Evolutionary conservation across 768 basidiomycete genomes (phyloP).

Genomic region (Podaxis pistillaris): DNA sequence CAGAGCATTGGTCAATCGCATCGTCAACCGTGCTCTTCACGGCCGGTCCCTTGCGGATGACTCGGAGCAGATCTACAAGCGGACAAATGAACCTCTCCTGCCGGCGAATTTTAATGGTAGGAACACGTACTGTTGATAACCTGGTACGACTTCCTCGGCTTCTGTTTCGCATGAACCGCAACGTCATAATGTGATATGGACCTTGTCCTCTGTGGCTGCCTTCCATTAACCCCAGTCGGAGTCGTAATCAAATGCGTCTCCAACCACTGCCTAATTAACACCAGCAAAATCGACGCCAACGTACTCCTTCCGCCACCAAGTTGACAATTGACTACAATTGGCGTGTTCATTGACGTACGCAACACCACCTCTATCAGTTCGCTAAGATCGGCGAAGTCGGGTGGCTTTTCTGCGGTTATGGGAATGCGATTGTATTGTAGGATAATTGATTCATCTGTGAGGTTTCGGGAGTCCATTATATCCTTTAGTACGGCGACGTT

Average conservation of each 20-base stretch:
- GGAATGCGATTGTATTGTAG: slow-evolving; percentile 85
- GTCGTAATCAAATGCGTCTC: slow-evolving; percentile 39
- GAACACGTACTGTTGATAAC: slow-evolving; percentile 13
- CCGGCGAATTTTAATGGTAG: neutral
- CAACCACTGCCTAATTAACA: slow-evolving; percentile 86
- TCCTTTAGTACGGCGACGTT: slow-evolving; percentile 85
- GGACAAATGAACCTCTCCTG: neutral
- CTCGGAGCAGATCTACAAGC: slow-evolving; percentile 69
- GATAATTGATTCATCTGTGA: slow-evolving; percentile 49
- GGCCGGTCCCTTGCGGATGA: slow-evolving; percentile 80
- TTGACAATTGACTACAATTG: slow-evolving; percentile 94
- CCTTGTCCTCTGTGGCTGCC: slow-evolving; percentile 36
- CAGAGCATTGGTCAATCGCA: slow-evolving; percentile 82
- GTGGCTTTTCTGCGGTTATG: slow-evolving; percentile 85
- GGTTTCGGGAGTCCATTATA: slow-evolving; percentile 67
- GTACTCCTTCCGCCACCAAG: slow-evolving; percentile 92
- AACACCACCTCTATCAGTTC: slow-evolving; percentile 80
- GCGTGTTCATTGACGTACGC: slow-evolving; percentile 64
- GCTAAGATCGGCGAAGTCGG: slow-evolving; percentile 70
- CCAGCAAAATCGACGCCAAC: slow-evolving; percentile 79
- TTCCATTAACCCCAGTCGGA: slow-evolving; percentile 22
- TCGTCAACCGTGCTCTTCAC: slow-evolving; percentile 88
- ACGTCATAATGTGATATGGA: slow-evolving; percentile 41
- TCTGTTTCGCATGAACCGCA: slow-evolving; percentile 7
- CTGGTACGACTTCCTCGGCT: slow-evolving; percentile 22